Evolutionary conservation across 176 grass and related monocot species (phyloP), one percentile per base, ranked within the genome.

Genomic region (Raddia guianensis): DNA sequence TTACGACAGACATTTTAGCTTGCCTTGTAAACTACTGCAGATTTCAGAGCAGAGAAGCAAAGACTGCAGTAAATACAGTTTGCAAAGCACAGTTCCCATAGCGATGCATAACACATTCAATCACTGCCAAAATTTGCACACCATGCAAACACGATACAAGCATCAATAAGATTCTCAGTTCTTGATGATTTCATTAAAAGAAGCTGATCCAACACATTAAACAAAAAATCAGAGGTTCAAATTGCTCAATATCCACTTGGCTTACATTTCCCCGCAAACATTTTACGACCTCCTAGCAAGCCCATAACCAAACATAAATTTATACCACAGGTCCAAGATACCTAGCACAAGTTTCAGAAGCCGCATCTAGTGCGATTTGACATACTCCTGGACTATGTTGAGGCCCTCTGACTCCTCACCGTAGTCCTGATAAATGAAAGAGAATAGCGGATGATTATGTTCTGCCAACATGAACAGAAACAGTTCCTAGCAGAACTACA

Each of bases 351-450:
- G 49, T 55, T 75, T 55, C 58, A 45, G 66, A 57, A 72, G 55
- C 45, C 44, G 7, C 52, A 66, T 67, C 86, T 81, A 92, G 60
- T 94, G 91, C 0, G 88, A 89, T 20, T 94, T 94, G 44, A 91
- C 92, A 3, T 94, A 92, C 75, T 98, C 87, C 78, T 92, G 87
- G 20, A 98, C 95, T 80, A 98, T 98, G 85, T 94, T 83, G 61
- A 94, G 89, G 15, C 92, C 95, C 80, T 94, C 90, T 0, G 87
- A 98, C 70, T 98, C 95, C 60, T 94, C 95, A 46, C 95, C 92
- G 0, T 91, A 92, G 89, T 98, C 95, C 90, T 98, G 77, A 32
- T 60, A 66, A 83, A 66, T 18, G 6, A 68, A 84, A 80, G 2
- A 67, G 46, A 69, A 53, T 4, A 91, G 6, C 8, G 11, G 19